Conservation (phyloP, 495 filamentous ascomycete genomes). For the Daldinia bambusicola region DNA sequence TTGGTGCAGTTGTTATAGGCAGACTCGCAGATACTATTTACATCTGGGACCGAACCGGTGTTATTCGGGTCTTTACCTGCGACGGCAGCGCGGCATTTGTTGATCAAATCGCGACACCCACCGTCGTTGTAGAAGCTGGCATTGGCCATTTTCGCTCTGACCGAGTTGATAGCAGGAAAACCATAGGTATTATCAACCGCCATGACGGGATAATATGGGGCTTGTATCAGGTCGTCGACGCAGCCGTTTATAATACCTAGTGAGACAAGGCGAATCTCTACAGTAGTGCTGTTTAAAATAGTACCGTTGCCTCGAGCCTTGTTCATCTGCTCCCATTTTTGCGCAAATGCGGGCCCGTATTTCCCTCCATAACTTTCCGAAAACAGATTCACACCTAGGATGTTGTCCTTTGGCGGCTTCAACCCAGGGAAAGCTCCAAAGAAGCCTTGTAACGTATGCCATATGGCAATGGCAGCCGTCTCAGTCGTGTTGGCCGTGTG, state of each 20-base stretch:
- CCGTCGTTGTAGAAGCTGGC: constrained; percentile 57
- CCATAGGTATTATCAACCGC: constrained; percentile 82
- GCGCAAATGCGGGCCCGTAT: constrained; percentile 70
- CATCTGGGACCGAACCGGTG: constrained; percentile 54
- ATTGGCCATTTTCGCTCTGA: constrained; percentile 51
- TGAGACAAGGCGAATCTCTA: constrained; percentile 66
- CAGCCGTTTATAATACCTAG: constrained; percentile 78
- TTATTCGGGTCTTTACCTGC: constrained; percentile 57
- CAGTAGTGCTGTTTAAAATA: constrained; percentile 55
- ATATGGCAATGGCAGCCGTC: constrained; percentile 70
- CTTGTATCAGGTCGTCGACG: constrained; percentile 77
- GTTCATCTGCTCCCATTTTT: constrained; percentile 72
- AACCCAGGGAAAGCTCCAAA: constrained; percentile 73
- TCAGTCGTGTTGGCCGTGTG: constrained; percentile 73
- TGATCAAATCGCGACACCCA: constrained; percentile 65
- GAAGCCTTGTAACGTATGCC: constrained; percentile 77
- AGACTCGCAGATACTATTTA: constrained; percentile 59
- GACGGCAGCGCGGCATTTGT: constrained; percentile 59
- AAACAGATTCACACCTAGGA: constrained; percentile 69
- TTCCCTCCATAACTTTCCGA: constrained; percentile 72
- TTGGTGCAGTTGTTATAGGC: constrained; percentile 57
- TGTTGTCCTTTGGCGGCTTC: constrained; percentile 55
- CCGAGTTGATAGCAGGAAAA: constrained; percentile 66
- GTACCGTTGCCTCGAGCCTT: constrained; percentile 59
- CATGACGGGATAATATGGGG: constrained; percentile 71